Percentiles rank a stretch among this genome's conserved stretches.
phyloP scores from a whole-genome alignment of 2,329 filamentous ascomycete species.

The Pseudocercospora musae region DNA sequence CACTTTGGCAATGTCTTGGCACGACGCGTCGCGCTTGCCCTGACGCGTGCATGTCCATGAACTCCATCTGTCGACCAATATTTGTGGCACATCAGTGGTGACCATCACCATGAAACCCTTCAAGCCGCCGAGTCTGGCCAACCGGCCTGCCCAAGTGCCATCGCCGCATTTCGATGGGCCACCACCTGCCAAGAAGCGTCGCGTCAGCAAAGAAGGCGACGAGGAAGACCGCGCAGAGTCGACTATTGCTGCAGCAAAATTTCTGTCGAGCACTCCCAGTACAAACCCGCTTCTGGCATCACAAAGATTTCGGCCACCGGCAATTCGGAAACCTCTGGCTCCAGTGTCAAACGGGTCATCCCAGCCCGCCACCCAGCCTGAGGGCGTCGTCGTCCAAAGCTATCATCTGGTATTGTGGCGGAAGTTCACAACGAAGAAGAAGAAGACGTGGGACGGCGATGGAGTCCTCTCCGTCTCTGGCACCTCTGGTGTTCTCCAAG shows the following conservation, averaged over 20 bases:
- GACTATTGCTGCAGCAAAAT: conserved; percentile 27
- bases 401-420: conserved; percentile 54
- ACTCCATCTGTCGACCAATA: background rate
- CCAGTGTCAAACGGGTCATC: conserved; percentile 23
- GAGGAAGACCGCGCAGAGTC: conserved; percentile 24
- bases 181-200: conserved; percentile 43
- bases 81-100: background rate
- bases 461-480: conserved; percentile 58
- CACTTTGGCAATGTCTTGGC: background rate
- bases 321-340: conserved; percentile 31
- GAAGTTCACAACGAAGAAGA: conserved; percentile 67
- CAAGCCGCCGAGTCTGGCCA: conserved; percentile 27
- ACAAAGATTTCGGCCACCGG: conserved; percentile 24
- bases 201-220: conserved; percentile 36
- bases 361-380: conserved; percentile 9
- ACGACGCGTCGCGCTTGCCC: background rate
- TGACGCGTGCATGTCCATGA: background rate
- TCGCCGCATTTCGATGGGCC: conserved; percentile 13
- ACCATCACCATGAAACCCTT: conserved; percentile 32
- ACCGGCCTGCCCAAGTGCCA: conserved; percentile 11
- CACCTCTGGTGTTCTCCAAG: conserved; percentile 59
- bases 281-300: conserved; percentile 26
- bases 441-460: conserved; percentile 76
- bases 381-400: conserved; percentile 32
- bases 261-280: conserved; percentile 20